These are phyloP conservation scores for Leavenworthia alabamica DNA, from an alignment of 345 rosid species.

Conservation along the genomic window DNA sequence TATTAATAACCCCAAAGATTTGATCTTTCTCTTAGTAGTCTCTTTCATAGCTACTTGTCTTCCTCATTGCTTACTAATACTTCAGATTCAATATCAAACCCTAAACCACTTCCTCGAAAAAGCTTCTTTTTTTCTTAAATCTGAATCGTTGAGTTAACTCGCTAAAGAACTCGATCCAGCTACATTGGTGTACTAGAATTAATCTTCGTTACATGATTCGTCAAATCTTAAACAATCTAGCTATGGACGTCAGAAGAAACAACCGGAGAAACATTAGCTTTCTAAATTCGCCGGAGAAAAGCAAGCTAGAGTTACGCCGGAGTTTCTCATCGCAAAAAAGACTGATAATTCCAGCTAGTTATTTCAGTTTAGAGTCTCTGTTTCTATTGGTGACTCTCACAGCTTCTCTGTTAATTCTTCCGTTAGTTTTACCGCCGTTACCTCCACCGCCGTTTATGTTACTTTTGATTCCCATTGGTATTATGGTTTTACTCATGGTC, in stretches of 20 bases:
- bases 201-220: conserved; percentile 5
- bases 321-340: conserved; percentile 31
- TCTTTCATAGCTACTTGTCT: neutral
- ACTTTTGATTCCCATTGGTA: conserved; percentile 67
- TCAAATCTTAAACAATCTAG: neutral
- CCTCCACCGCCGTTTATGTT: conserved; percentile 84
- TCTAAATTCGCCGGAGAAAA: conserved; percentile 5
- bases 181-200: conserved; percentile 9
- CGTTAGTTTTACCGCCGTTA: conserved; percentile 69
- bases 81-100: neutral
- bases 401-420: conserved; percentile 60
- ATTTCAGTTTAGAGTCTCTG: conserved; percentile 58
- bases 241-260: conserved; percentile 18
- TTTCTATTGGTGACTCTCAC: conserved; percentile 49
- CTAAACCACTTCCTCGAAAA: neutral
- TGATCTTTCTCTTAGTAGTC: too few relatives aligned
- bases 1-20: conserved; percentile 9
- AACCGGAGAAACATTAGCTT: conserved; percentile 5
- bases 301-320: conserved; percentile 24
- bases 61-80: neutral
- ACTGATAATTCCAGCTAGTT: conserved; percentile 35
- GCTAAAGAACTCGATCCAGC: neutral
- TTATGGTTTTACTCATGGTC: conserved; percentile 50
- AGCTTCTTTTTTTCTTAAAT: neutral
- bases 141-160: conserved; percentile 11